A percentile compares a stretch with the other conserved stretches of the same genome.
These are phyloP conservation scores for Multifurca ochricompacta DNA, from an alignment of 768 basidiomycete species.

Conservation along the genomic window DNA sequence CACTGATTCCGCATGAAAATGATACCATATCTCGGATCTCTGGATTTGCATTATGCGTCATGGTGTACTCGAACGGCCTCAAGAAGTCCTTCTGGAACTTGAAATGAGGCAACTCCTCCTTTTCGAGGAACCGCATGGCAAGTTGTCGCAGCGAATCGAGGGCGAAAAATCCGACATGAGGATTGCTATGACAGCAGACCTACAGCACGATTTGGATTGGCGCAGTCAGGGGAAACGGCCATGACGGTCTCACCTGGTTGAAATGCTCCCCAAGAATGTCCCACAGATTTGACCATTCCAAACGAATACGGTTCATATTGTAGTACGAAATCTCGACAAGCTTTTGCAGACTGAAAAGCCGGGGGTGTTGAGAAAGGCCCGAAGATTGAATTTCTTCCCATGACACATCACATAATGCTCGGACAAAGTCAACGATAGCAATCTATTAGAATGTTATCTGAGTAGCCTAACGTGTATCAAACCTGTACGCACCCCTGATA, in stretches of 20 bases:
- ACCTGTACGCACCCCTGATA: conserved; percentile 74
- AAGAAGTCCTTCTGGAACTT: conserved; percentile 99
- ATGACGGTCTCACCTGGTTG: conserved; percentile 64
- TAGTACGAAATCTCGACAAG: conserved; percentile 99
- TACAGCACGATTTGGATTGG: conserved; percentile 29
- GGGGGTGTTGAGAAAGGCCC: conserved; percentile 85
- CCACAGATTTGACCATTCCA: conserved; percentile 99
- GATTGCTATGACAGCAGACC: conserved; percentile 98
- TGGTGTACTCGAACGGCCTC: conserved; percentile 96
- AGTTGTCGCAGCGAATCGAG: conserved; percentile 93
- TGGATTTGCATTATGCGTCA: conserved; percentile 92
- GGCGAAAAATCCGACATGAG: conserved; percentile 93
- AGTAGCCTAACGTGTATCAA: not conserved
- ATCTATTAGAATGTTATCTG: conserved; percentile 41
- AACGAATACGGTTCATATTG: conserved; percentile 96
- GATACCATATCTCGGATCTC: conserved; percentile 93
- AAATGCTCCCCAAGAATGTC: conserved; percentile 97
- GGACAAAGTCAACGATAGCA: conserved; percentile 96
- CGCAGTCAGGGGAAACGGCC: not conserved
- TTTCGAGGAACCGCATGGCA: conserved; percentile 98
- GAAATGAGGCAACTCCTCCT: conserved; percentile 96
- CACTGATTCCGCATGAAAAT: not conserved
- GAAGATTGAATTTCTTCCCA: conserved; percentile 99
- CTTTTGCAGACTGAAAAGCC: conserved; percentile 95
- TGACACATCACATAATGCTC: conserved; percentile 91